Base-by-base conservation (phyloP, 1,139 yeast species). In the Nakaseomyces glabratus region DNA sequence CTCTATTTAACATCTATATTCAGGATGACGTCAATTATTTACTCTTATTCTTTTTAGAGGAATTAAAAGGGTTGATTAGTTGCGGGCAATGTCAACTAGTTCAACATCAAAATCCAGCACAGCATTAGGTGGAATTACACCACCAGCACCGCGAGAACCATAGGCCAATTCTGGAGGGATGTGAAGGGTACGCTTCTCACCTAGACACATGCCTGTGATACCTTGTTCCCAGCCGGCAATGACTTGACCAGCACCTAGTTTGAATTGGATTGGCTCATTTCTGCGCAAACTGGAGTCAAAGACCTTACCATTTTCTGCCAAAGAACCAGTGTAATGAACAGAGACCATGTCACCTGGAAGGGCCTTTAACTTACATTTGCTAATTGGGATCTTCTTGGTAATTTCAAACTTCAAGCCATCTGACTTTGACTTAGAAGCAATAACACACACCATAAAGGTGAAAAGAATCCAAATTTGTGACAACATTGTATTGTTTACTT, bases 191-290 rank as follows among this genome's bases (percentile, higher is more conserved):
- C 95, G 73, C 63, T 76, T 71, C 59, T 85, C 95, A 34, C 95
- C 95, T 56, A 82, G 68, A 60, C 95, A 85, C 90, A 82, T 82
- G 35, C 77, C 73, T 18, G 65, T 46, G 26, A 84, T 65, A 28
- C 95, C 95, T 58, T 79, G 74, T 45, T 85, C 95, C 95, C 95
- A 85, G 42, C 95, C 95, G 46, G 68, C 58, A 52, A 85, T 84
- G 31, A 85, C 95, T 52, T 72, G 78, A 13, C 90, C 88, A 22
- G 63, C 61, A 32, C 95, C 95, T 38, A 85, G 62, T 22, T 62
- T 64, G 59, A 85, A 84, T 31, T 68, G 61, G 46, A 85, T 65
- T 36, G 95, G 95, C 22, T 61, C 54, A 20, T 73, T 75, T 52
- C 93, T 70, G 30, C 62, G 58, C 41, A 66, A 65, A 5, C 93